Evolutionary conservation across 345 rosid genomes (phyloP), one percentile per base, ranked within the genome.

Genomic region (Carallia pectinifolia): DNA sequence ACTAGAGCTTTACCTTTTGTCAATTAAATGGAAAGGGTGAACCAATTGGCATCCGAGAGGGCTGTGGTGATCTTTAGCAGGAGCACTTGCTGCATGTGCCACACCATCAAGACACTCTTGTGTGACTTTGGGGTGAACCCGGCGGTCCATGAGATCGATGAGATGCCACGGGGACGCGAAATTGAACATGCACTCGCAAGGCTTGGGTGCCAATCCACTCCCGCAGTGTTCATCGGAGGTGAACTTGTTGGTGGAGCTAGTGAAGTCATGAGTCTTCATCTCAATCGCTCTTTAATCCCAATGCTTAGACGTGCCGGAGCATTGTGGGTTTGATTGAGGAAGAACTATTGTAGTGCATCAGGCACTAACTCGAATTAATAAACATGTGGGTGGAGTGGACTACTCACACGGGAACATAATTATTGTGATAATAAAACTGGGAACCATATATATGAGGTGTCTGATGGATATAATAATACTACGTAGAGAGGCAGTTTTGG

Each of bases 21-120:
- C 34, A 68, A 85, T 19, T 56, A 13, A 23, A 56, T 93, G 98
- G 98, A 93, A 16, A 87, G 75, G 23, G 79, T 90, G 58, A 77
- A 80, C 2, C 79, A 71, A 55, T 62, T 93, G 86, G 92, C 84
- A 64, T 61, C 87, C 7, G 91, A 88, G 81, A 93, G 86, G 79
- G 86, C 98, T 2, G 96, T 93, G 63, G 97, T 89, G 84, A 86
- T 93, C 64, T 93, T 90, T 82, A 93, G 97, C 83, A 82, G 77
- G 83, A 93, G 88, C 67, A 69, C 82, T 0, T 93, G 98, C 73
- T 82, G 87, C 79, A 87, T 93, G 96, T 86, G 88, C 82, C 91
- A 91, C 77, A 79, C 90, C 62, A 83, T 93, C 88, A 86, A 81
- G 82, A 83, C 85, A 7, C 84, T 91, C 71, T 75, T 93, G 61